phyloP scores from a whole-genome alignment of 495 filamentous ascomycete species.

The Tuber brumale region DNA sequence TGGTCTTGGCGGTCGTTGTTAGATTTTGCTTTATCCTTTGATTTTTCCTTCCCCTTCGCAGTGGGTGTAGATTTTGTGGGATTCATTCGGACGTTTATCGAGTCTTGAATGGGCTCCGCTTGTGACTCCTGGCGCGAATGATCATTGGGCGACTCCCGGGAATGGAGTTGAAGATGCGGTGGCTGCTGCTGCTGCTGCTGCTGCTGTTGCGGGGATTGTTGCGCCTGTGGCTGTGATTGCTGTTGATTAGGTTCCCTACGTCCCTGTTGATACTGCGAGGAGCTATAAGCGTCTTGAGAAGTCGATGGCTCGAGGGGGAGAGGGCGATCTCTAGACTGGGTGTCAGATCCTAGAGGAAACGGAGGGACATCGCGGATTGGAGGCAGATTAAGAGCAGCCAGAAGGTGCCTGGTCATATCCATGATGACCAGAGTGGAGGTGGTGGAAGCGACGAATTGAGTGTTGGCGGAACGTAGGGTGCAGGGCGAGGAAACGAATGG shows the following conservation, averaged over 20 bases:
- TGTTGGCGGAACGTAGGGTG: background rate
- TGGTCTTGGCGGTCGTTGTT: constrained; percentile 31
- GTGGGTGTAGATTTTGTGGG: constrained; percentile 30
- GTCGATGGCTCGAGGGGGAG: constrained; percentile 39
- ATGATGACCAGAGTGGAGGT: constrained; percentile 14
- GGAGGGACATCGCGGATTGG: constrained; percentile 39
- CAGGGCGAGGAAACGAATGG: background rate
- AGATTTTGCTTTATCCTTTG: constrained; percentile 25
- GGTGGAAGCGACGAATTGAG: constrained; percentile 3
- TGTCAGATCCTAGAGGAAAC: constrained; percentile 35
- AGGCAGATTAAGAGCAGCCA: constrained; percentile 40
- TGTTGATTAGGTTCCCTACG: constrained; percentile 37
- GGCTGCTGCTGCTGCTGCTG: constrained; percentile 29
- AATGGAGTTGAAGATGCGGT: constrained; percentile 25
- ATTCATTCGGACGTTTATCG: constrained; percentile 25
- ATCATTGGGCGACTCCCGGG: constrained; percentile 21
- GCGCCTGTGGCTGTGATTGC: constrained; percentile 21
- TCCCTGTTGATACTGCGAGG: constrained; percentile 35
- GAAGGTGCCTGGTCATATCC: constrained; percentile 41
- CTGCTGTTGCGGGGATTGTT: constrained; percentile 14
- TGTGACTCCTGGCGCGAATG: constrained; percentile 26
- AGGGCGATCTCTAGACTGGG: constrained; percentile 35
- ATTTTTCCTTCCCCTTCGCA: constrained; percentile 32
- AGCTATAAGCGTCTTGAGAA: constrained; percentile 34
- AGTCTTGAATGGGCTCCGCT: constrained; percentile 22